Percentiles rank a stretch among this genome's conserved stretches.
Evolutionary conservation across 1,284 basidiomycete genomes (phyloP).

Genomic region (Anthracocystis panici-leucophaei): DNA sequence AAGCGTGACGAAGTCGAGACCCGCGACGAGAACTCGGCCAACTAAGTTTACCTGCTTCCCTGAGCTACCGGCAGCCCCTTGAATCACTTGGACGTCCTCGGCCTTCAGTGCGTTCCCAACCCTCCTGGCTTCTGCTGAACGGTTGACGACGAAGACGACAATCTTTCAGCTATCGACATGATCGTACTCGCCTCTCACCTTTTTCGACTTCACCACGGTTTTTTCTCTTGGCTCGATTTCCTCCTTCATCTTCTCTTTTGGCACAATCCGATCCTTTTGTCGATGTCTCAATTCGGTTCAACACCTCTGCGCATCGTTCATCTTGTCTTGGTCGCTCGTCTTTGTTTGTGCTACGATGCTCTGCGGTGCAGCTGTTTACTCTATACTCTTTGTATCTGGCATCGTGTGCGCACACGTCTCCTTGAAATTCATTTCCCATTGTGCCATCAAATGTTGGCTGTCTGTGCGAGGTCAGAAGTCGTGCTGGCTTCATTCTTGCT

Average conservation of each 20-base stretch:
- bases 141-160: too few relatives aligned
- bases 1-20: conserved; percentile 2
- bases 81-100: neutral
- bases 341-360: neutral
- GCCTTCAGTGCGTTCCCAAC: too few relatives aligned
- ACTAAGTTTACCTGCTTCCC: too few relatives aligned
- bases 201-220: too few relatives aligned
- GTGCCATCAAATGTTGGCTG: too few relatives aligned
- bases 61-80: too few relatives aligned
- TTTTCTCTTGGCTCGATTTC: too few relatives aligned
- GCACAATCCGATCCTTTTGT: neutral
- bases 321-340: neutral
- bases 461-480: too few relatives aligned
- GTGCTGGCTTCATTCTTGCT: neutral
- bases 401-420: neutral
- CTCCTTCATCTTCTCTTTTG: neutral
- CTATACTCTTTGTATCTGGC: neutral
- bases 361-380: neutral
- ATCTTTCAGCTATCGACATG: too few relatives aligned
- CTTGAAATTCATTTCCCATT: neutral
- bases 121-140: too few relatives aligned
- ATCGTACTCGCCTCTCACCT: too few relatives aligned
- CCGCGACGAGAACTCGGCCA: neutral
- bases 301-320: conserved; percentile 19
- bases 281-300: conserved; percentile 15